Conservation (phyloP, 805 yeast genomes). For the Metschnikowia kofuensis region DNA sequence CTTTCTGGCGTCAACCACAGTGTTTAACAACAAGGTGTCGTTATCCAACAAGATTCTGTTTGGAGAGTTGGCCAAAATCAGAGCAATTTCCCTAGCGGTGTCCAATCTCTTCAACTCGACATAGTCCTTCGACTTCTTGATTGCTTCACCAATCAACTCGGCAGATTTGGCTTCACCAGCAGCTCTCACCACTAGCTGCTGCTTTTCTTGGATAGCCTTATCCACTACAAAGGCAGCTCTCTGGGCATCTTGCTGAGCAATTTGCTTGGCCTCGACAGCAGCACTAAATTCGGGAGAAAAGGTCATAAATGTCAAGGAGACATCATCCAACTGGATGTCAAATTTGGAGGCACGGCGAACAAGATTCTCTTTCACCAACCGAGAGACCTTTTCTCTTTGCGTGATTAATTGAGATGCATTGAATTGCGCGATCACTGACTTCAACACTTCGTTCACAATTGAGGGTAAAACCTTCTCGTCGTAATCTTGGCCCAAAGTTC, state of each 20-base stretch:
- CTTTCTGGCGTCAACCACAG: constrained; percentile 73
- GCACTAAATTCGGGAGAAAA: constrained; percentile 96
- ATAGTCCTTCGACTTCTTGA: constrained; percentile 92
- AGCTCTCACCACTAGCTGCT: constrained; percentile 93
- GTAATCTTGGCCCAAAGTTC: constrained; percentile 92
- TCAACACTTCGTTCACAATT: constrained; percentile 95
- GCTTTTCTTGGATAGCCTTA: constrained; percentile 96
- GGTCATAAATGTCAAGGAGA: constrained; percentile 93
- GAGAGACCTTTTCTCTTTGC: constrained; percentile 95
- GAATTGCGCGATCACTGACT: constrained; percentile 96
- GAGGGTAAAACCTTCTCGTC: constrained; percentile 97
- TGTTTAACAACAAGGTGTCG: constrained; percentile 87
- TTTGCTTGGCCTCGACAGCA: constrained; percentile 98
- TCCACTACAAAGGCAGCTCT: constrained; percentile 97
- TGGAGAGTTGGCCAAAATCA: constrained; percentile 79
- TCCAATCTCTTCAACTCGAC: constrained; percentile 96
- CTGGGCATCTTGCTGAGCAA: constrained; percentile 99
- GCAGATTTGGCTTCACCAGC: constrained; percentile 99
- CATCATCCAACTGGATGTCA: constrained; percentile 88
- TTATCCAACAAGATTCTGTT: constrained; percentile 89
- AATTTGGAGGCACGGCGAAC: constrained; percentile 89
- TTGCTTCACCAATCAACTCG: constrained; percentile 97
- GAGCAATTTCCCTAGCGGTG: constrained; percentile 95
- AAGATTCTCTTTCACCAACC: constrained; percentile 85
- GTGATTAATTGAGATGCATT: constrained; percentile 97